Base-by-base conservation (phyloP, 192 early-diverging fungal species). In the Coemansia sp. region DNA sequence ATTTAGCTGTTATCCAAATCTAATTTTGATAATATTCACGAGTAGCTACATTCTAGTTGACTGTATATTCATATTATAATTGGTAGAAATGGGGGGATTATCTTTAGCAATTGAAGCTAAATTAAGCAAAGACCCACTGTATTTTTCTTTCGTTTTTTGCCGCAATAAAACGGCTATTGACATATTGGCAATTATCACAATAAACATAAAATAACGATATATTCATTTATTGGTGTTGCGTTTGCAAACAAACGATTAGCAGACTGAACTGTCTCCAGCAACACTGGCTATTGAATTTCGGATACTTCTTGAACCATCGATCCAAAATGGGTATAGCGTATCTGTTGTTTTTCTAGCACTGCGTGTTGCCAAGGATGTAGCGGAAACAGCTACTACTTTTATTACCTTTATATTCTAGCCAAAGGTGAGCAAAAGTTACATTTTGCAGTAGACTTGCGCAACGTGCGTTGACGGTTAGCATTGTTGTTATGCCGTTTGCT, bases 371-470 rank as follows among this genome's bases (percentile, higher is more conserved):
- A 24, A 52, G 23, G 12, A 52, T 58, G 56, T 9, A 20, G 56
- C 3, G 11, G 36, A 58, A 35, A 15, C 35, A 36, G 34, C 36
- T 58, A 58, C 56, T 58, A 36, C 16, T 12, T 18, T 36, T 33
- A 9, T 18, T 12, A 58, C 33, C 30, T 24, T 56, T 38, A 6
- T 9, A 34, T n/a, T 20, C 5, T 10, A 36, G 18, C 30, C 57
- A 59, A 59, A 35, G 38, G 12, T 26, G 20, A 56, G 4, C 16
- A 38, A 38, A 9, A 35, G 12, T 36, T 5, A 59, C 34, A n/a
- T 59, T 36, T 59, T 59, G 57, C 57, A 59, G 57, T 59, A 59
- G 24, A 34, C 2, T 23, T 26, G 24, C 20, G 10, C 57, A 59
- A 59, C 57, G 57, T 36, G 55, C 11, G 26, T 10, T 26, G 23